A percentile compares a stretch with the other conserved stretches of the same genome.
Conservation (phyloP, 495 filamentous ascomycete species). For the Daldinia caldariorum region DNA sequence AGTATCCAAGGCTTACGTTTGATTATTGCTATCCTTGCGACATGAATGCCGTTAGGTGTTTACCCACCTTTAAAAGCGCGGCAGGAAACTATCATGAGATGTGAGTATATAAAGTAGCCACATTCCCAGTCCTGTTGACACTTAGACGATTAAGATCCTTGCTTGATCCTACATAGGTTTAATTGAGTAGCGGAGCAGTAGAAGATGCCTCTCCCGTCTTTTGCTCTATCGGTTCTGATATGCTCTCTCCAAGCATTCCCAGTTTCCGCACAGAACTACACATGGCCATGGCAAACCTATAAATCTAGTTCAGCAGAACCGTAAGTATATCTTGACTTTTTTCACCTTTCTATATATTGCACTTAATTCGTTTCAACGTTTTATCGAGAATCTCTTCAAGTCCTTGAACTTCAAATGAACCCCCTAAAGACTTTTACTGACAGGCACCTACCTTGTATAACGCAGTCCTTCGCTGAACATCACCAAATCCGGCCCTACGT, state of each 20-base stretch:
- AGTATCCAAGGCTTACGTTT: not conserved
- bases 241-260: constrained; percentile 8
- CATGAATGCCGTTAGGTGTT: not conserved
- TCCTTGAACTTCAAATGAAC: no score
- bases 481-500: constrained; percentile 25
- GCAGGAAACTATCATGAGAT: not conserved
- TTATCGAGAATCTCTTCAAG: not conserved
- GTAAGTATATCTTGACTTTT: constrained; percentile 14
- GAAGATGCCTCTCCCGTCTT: constrained; percentile 15
- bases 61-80: not conserved
- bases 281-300: constrained; percentile 40
- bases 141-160: not conserved
- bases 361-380: not conserved
- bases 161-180: not conserved
- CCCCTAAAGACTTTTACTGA: no score
- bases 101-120: not conserved
- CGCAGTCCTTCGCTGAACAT: constrained; percentile 17
- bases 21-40: not conserved
- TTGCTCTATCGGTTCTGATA: constrained; percentile 1
- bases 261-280: constrained; percentile 18
- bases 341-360: not conserved
- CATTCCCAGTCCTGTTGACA: not conserved
- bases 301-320: constrained; percentile 27
- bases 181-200: not conserved
- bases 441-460: not conserved